Percentiles rank a stretch among this genome's conserved stretches.
Conservation (phyloP, 257 asterid species). For the Solanum appendiculatum region DNA sequence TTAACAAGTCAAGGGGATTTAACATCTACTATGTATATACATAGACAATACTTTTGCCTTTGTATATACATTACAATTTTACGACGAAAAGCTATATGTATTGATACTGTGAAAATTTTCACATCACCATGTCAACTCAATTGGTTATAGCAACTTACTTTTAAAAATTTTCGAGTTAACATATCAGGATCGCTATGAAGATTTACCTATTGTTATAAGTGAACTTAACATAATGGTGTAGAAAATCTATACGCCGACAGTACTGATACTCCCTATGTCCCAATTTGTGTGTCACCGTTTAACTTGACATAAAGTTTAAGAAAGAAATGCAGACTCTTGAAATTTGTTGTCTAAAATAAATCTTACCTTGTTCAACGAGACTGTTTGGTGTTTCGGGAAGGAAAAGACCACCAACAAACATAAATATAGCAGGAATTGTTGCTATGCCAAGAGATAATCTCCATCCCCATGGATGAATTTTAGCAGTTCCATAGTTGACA, state of each 20-base stretch:
- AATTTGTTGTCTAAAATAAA: not conserved
- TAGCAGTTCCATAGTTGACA: slow-evolving; percentile 42
- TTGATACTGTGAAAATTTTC: too few species aligned
- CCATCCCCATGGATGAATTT: slow-evolving; percentile 78
- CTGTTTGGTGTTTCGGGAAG: slow-evolving; percentile 80
- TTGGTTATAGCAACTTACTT: too few species aligned
- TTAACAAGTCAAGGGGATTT: not conserved
- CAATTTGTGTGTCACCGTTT: too few species aligned
- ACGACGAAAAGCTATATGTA: too few species aligned
- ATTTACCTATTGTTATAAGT: too few species aligned
- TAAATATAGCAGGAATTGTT: slow-evolving; percentile 47
- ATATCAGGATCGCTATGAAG: too few species aligned
- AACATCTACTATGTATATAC: too few species aligned
- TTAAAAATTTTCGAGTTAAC: too few species aligned
- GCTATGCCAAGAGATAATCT: slow-evolving; percentile 66
- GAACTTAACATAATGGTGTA: too few species aligned
- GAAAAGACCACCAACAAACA: slow-evolving; percentile 57
- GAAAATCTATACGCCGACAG: too few species aligned
- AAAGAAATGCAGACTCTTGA: not conserved
- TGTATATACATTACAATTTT: not conserved
- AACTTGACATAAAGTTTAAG: not conserved
- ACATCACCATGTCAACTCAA: too few species aligned
- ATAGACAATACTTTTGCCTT: not conserved
- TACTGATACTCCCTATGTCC: too few species aligned
- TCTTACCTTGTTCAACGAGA: slow-evolving; percentile 51